Base-by-base conservation (phyloP, 176 grass and related monocot species). In the Neostapfia colusana region DNA sequence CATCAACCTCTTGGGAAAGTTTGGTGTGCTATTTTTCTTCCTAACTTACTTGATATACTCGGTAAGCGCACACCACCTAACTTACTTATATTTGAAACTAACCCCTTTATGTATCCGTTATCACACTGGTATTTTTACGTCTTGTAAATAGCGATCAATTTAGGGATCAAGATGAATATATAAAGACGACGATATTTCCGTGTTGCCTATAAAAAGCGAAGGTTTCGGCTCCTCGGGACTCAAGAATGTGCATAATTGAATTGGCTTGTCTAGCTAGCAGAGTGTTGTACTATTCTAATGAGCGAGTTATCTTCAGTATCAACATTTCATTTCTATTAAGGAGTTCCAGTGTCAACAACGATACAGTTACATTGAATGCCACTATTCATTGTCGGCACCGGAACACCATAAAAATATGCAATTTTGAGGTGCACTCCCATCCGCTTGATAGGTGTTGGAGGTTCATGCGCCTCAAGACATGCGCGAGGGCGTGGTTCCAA, bases 91-190 rank as follows among this genome's bases (percentile, higher is more conserved):
- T 24, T 41, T 17, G 1, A 5, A 41, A 74, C 13, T 3, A 2
- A 0, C 0, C 11, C 12, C 7, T 21, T 5, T 0, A 11, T 31
- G 31, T 13, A 5, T 1, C 1, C 6, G 3, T 8, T 17, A 17
- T 1, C 0, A 5, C 2, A 7, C 1, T 1, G 3, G 2, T 21
- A 16, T 18, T 36, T 31, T 54, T 4, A 5, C 0, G 15, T 10
- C 0, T 42, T 11, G 23, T 59, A 15, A 26, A 40, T 58, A 0
- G 8, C 0, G 12, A 9, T 42, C 0, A 26, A 58, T 25, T 0
- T 9, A 74, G 53, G 36, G 53, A 18, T 1, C 0, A 0, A 0
- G 0, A 59, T 59, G 72, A 74, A 74, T 59, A 74, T 41, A 74
- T 41, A 42, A 27, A 3, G 3, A 31, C 31, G 12, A 0, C 11